A percentile compares a stretch with the other conserved stretches of the same genome.
These are phyloP conservation scores for Boeremia exigua DNA, from an alignment of 2,329 filamentous ascomycete genomes.

Conservation along the genomic window DNA sequence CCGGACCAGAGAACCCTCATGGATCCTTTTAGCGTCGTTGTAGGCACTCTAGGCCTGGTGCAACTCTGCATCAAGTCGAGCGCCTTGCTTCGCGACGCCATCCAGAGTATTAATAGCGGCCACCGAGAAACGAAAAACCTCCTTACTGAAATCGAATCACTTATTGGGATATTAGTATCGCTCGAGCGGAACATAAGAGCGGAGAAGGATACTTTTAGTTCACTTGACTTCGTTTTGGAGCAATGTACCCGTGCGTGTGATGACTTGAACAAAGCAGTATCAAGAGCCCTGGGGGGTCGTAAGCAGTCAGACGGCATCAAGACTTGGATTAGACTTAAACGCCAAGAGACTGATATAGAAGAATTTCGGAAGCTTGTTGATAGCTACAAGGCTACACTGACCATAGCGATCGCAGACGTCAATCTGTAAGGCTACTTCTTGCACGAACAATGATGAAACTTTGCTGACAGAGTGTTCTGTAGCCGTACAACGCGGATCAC, in stretches of 20 bases:
- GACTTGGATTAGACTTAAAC: background rate
- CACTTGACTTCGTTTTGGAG: background rate
- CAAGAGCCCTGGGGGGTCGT: background rate
- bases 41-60: background rate
- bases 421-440: background rate
- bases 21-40: background rate
- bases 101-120: background rate
- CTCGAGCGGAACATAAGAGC: background rate
- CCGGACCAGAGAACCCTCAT: background rate
- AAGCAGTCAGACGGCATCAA: background rate
- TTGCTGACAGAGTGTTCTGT: background rate
- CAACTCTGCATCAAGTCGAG: background rate
- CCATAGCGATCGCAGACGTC: background rate
- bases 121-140: background rate
- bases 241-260: background rate
- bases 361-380: background rate
- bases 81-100: background rate
- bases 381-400: background rate
- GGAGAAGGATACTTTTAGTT: background rate
- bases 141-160: background rate
- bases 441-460: too few relatives aligned
- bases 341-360: background rate
- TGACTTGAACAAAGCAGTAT: background rate
- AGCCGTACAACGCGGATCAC: background rate
- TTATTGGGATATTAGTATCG: background rate